Conservation (phyloP, 2,329 filamentous ascomycete genomes). For the Colletotrichum aenigma region DNA sequence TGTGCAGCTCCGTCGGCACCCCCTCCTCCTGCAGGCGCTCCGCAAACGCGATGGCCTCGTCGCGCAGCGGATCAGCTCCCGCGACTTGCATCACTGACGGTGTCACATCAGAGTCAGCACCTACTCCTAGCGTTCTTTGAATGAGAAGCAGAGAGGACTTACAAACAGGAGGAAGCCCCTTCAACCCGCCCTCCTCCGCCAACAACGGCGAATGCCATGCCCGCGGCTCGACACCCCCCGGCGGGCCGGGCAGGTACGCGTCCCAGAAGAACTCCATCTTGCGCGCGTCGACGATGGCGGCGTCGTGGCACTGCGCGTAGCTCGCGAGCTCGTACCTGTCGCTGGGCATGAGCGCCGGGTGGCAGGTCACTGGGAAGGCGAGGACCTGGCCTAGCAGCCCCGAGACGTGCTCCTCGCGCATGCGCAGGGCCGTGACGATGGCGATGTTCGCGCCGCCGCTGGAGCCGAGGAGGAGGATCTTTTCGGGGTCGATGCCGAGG, state of each 20-base stretch:
- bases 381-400: conserved; percentile 37
- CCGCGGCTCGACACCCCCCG: conserved; percentile 24
- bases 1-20: conserved; percentile 33
- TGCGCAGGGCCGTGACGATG: conserved; percentile 30
- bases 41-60: conserved; percentile 42
- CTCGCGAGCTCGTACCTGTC: conserved; percentile 39
- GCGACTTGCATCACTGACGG: conserved; percentile 36
- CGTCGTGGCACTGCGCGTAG: conserved; percentile 34
- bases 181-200: conserved; percentile 28
- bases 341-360: conserved; percentile 36
- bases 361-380: conserved; percentile 37
- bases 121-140: too few relatives aligned
- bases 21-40: conserved; percentile 36
- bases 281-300: conserved; percentile 30
- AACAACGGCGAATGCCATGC: conserved; percentile 35
- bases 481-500: conserved; percentile 35
- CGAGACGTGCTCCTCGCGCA: conserved; percentile 32
- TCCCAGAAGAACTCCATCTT: conserved; percentile 39
- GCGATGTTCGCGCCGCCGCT: conserved; percentile 40
- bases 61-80: conserved; percentile 38
- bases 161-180: conserved; percentile 36
- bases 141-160: conserved; percentile 17
- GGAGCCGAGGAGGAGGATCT: conserved; percentile 38
- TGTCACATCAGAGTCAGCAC: background rate
- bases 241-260: conserved; percentile 31